phyloP scores from a whole-genome alignment of 805 yeast genomes.

The Yamadazyma laniorum region DNA sequence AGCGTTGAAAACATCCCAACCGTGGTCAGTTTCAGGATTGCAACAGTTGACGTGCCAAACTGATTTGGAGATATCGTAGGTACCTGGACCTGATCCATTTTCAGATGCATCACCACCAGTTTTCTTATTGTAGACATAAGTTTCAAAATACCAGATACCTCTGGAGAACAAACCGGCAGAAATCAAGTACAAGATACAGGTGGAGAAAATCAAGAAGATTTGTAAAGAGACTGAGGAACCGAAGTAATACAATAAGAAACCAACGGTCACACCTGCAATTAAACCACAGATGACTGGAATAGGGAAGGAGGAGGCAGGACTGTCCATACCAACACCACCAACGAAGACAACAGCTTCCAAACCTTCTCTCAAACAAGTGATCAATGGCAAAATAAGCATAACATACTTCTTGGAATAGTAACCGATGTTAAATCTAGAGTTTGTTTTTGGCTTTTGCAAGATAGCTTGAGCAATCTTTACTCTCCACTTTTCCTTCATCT shows the following conservation, averaged over 20 bases:
- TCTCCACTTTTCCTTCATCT: conserved; percentile 97
- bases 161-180: conserved; percentile 92
- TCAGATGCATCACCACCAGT: conserved; percentile 97
- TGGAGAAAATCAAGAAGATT: conserved; percentile 80
- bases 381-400: conserved; percentile 84
- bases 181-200: conserved; percentile 84
- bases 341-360: conserved; percentile 51
- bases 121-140: conserved; percentile 54
- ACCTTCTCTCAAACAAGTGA: conserved; percentile 95
- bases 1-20: conserved; percentile 97
- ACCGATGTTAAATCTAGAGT: conserved; percentile 44
- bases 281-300: conserved; percentile 89
- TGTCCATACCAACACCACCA: conserved; percentile 42
- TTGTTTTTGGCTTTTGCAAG: conserved; percentile 53
- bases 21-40: conserved; percentile 86
- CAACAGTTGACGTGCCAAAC: conserved; percentile 99
- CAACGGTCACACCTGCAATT: conserved; percentile 72
- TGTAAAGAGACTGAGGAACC: conserved; percentile 84
- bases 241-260: conserved; percentile 71
- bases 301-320: conserved; percentile 67
- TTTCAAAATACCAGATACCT: conserved; percentile 88
- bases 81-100: conserved; percentile 91
- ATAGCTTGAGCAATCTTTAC: conserved; percentile 86
- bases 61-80: conserved; percentile 72
- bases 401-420: conserved; percentile 62